These are phyloP conservation scores for Isatis tinctoria DNA, from an alignment of 345 rosid genomes.

Conservation along the genomic window DNA sequence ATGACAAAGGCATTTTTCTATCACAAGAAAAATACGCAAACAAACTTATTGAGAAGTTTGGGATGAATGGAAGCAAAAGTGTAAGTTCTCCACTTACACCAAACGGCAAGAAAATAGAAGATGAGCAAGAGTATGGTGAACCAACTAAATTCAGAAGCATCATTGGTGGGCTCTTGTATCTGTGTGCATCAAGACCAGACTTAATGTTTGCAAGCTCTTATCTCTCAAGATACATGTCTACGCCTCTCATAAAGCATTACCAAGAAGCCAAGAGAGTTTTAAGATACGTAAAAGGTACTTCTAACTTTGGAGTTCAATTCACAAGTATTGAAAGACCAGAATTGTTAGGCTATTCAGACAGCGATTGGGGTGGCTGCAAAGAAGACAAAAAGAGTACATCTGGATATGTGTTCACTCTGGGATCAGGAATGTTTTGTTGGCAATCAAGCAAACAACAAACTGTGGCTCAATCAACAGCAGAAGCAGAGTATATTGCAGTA, in stretches of 20 bases:
- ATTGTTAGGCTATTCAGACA: neutral
- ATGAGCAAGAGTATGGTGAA: neutral
- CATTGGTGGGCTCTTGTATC: neutral
- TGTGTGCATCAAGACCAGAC: neutral
- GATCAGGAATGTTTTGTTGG: too few species aligned
- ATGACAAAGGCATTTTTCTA: too few species aligned
- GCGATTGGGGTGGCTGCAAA: neutral
- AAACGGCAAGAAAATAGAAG: neutral
- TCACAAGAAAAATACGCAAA: too few species aligned
- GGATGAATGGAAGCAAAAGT: neutral
- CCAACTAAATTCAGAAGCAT: neutral
- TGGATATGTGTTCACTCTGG: too few species aligned
- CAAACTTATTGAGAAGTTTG: too few species aligned
- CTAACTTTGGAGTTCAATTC: neutral
- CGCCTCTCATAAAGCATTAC: neutral
- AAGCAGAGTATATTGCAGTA: too few species aligned
- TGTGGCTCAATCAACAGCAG: too few species aligned
- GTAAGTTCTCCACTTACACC: neutral
- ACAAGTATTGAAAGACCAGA: neutral
- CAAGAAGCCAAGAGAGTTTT: neutral
- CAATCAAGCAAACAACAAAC: too few species aligned
- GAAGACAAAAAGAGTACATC: neutral
- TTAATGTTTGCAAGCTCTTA: neutral
- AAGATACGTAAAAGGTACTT: neutral
- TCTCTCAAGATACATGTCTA: too few species aligned